These are phyloP conservation scores for Acanthamoeba sp. DNA, from an alignment of 208 protist genomes.

Conservation along the genomic window DNA sequence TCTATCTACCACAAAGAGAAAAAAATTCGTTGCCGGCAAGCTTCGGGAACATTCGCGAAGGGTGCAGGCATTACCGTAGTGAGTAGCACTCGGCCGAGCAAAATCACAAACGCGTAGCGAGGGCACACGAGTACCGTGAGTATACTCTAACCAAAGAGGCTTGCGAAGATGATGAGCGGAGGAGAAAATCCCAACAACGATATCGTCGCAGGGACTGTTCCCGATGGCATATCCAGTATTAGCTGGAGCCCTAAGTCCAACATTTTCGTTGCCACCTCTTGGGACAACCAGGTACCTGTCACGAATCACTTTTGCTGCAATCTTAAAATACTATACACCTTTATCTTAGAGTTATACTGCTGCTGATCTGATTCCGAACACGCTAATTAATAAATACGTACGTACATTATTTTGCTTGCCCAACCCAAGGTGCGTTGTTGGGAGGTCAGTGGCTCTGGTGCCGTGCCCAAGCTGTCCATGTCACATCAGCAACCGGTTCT, in stretches of 20 bases:
- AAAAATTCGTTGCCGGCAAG: no score
- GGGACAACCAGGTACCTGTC: constrained; percentile 78
- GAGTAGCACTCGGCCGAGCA: no score
- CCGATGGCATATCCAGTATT: constrained; percentile 84
- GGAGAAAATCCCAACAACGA: constrained; percentile 76
- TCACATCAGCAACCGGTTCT: constrained; percentile 77
- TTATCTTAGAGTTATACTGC: no score
- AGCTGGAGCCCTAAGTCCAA: constrained; percentile 78
- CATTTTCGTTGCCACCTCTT: constrained; percentile 81
- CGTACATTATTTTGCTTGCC: not conserved
- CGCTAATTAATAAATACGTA: not conserved
- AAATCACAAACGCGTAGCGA: no score
- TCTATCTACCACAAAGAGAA: no score
- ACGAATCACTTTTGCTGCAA: not conserved
- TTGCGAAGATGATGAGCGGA: not conserved
- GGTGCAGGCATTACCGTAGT: no score
- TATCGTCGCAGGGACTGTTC: constrained; percentile 58
- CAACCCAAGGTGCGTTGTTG: constrained; percentile 76
- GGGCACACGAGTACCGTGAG: no score
- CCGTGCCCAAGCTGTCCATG: constrained; percentile 74
- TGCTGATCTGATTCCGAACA: no score
- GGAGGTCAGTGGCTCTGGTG: constrained; percentile 73
- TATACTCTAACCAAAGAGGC: no score
- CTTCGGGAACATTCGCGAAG: no score
- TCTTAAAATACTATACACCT: no score